These are phyloP conservation scores for Ceratocystis albifundus DNA, from an alignment of 2,329 filamentous ascomycete genomes.

Conservation along the genomic window DNA sequence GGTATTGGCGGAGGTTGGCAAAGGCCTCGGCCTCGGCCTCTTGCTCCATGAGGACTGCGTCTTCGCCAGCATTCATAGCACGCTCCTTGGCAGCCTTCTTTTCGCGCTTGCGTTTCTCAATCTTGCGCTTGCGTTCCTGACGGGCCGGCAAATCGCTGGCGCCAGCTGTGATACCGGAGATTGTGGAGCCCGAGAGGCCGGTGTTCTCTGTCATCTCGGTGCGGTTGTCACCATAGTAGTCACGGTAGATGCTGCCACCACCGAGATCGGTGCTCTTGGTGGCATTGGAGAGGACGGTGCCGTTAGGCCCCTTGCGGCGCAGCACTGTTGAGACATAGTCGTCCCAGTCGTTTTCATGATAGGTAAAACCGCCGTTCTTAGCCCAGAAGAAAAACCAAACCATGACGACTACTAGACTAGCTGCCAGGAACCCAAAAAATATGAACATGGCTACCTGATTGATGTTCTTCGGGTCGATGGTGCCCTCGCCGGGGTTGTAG, in stretches of 20 bases:
- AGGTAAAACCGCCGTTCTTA: constrained; percentile 87
- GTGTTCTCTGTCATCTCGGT: constrained; percentile 38
- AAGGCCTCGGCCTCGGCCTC: constrained; percentile 52
- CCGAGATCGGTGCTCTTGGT: constrained; percentile 74
- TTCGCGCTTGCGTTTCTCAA: constrained; percentile 37
- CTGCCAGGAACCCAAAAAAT: constrained; percentile 74
- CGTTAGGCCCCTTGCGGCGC: constrained; percentile 77
- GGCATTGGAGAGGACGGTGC: constrained; percentile 69
- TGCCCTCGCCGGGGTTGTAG: constrained; percentile 36
- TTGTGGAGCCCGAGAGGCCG: constrained; percentile 35
- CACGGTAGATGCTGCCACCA: constrained; percentile 74
- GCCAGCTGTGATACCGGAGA: constrained; percentile 40
- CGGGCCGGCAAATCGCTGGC: constrained; percentile 45
- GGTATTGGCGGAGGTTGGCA: constrained; percentile 67
- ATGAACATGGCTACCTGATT: constrained; percentile 66
- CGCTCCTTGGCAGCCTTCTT: constrained; percentile 29
- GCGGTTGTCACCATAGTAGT: constrained; percentile 45
- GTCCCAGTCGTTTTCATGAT: constrained; percentile 80
- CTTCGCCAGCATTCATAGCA: constrained; percentile 40
- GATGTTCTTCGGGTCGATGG: constrained; percentile 44
- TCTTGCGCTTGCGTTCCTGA: constrained; percentile 45
- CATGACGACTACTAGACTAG: constrained; percentile 56
- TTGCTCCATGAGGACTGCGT: constrained; percentile 50
- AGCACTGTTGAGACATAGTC: constrained; percentile 96
- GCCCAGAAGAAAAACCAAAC: constrained; percentile 99